These are phyloP conservation scores for Phaeoacremonium minimum DNA, from an alignment of 2,329 filamentous ascomycete genomes.

Conservation along the genomic window DNA sequence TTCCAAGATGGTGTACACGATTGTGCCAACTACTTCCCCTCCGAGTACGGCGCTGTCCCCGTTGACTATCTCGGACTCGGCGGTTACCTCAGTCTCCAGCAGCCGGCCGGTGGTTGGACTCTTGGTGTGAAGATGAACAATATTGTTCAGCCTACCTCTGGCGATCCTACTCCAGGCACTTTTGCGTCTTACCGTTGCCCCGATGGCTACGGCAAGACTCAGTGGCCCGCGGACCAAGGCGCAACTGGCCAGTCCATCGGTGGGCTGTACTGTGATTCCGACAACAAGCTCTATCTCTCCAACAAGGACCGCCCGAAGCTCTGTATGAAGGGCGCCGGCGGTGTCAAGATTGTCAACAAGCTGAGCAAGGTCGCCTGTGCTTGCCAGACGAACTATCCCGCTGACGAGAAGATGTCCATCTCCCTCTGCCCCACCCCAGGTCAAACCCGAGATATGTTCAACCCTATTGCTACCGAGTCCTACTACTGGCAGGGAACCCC, in stretches of 20 bases:
- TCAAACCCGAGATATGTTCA: conserved; percentile 60
- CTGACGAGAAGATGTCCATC: conserved; percentile 83
- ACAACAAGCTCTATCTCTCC: conserved; percentile 74
- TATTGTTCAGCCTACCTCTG: conserved; percentile 60
- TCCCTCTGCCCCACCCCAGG: conserved; percentile 56
- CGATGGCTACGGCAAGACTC: conserved; percentile 85
- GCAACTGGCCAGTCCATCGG: conserved; percentile 78
- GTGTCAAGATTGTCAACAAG: conserved; percentile 72
- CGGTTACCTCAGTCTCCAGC: conserved; percentile 80
- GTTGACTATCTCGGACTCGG: conserved; percentile 64
- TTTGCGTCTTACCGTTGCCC: conserved; percentile 95
- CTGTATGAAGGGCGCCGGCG: conserved; percentile 68
- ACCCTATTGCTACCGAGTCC: conserved; percentile 67
- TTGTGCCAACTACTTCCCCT: conserved; percentile 68
- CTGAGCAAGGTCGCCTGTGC: conserved; percentile 63
- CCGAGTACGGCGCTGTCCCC: conserved; percentile 71
- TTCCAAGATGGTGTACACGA: conserved; percentile 73
- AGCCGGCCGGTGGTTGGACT: conserved; percentile 43
- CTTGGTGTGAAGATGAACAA: conserved; percentile 52
- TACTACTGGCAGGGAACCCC: conserved; percentile 70
- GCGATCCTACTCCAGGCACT: conserved; percentile 55
- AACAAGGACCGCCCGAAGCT: conserved; percentile 64
- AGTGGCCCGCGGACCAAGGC: conserved; percentile 80
- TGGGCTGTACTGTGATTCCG: conserved; percentile 72
- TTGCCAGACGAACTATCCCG: conserved; percentile 96